Evolutionary conservation across 257 asterid species (phyloP), one percentile per base, ranked within the genome.

Genomic region (Solanum commersonii): DNA sequence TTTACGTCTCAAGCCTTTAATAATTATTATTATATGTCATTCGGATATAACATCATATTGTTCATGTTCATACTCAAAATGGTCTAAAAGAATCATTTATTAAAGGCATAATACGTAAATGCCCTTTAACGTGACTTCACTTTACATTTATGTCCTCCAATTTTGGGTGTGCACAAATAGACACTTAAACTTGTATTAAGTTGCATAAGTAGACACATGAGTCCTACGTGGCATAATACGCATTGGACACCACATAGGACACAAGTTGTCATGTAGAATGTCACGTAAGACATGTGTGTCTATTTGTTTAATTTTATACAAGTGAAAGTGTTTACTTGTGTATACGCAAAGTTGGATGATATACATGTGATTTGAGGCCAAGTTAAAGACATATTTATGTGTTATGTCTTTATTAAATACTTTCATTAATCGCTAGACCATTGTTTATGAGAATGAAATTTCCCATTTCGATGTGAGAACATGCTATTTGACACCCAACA

Each of bases 331-430:
- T 52, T 52, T 18, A 52, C 1, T 52, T 18, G n/a, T 52, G 10
- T 0, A 18, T 1, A 52, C 0, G 0, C 1, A 52, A 52, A 18
- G n/a, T 52, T 18, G 2, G 1, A 52, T 0, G 1, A 18, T 18
- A 52, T 52, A 52, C 23, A 52, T 18, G 63, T 18, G 0, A 52
- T 52, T 6, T 52, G 63, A 52, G n/a, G 1, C 10, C 0, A 18
- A 52, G 63, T 18, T 52, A 52, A 52, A 52, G 10, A 0, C n/a
- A 52, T 18, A 52, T 52, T 52, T 52, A 52, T 2, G 63, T 6
- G 10, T 52, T 52, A 1, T 6, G 10, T 52, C 10, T 52, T 18
- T 52, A 2, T 52, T 52, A 52, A 18, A 18, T 52, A 18, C 63
- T 18, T 52, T 18, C 10, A 18, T 52, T 52, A 52, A 0, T 52